These are phyloP conservation scores for Galerina marginata DNA, from an alignment of 768 basidiomycete species.

Conservation along the genomic window DNA sequence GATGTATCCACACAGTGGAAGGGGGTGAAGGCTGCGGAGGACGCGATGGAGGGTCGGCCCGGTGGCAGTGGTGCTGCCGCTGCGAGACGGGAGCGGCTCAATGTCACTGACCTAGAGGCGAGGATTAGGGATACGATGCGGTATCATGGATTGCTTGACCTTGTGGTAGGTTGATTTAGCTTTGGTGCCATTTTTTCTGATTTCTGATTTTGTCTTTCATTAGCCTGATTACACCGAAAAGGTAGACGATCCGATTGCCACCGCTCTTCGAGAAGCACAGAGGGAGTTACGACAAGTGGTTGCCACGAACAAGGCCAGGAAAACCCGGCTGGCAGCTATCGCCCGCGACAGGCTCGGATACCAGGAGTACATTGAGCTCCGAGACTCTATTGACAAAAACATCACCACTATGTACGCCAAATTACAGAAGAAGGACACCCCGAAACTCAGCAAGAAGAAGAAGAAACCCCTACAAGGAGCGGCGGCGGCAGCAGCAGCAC, in stretches of 20 bases:
- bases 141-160: conserved; percentile 72
- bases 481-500: conserved; percentile 29
- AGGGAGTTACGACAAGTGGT: conserved; percentile 77
- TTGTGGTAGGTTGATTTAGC: conserved; percentile 58
- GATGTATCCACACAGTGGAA: conserved; percentile 63
- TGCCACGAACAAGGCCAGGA: conserved; percentile 84
- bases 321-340: conserved; percentile 69
- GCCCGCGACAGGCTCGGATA: conserved; percentile 89
- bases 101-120: conserved; percentile 79
- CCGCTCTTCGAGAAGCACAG: conserved; percentile 89
- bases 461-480: conserved; percentile 49
- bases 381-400: conserved; percentile 87
- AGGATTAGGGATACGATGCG: conserved; percentile 78
- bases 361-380: conserved; percentile 86
- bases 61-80: conserved; percentile 82
- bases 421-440: conserved; percentile 81
- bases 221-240: conserved; percentile 78
- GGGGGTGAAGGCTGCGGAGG: conserved; percentile 83
- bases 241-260: conserved; percentile 94
- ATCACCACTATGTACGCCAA: conserved; percentile 77
- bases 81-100: conserved; percentile 74
- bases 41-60: conserved; percentile 83
- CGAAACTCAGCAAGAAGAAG: conserved; percentile 83
- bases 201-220: conserved; percentile 4
- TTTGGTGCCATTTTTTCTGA: not conserved